Evolutionary conservation across 2,329 filamentous ascomycete species (phyloP), one percentile per base, ranked within the genome.

Genomic region (Sordariomycetes sp.): DNA sequence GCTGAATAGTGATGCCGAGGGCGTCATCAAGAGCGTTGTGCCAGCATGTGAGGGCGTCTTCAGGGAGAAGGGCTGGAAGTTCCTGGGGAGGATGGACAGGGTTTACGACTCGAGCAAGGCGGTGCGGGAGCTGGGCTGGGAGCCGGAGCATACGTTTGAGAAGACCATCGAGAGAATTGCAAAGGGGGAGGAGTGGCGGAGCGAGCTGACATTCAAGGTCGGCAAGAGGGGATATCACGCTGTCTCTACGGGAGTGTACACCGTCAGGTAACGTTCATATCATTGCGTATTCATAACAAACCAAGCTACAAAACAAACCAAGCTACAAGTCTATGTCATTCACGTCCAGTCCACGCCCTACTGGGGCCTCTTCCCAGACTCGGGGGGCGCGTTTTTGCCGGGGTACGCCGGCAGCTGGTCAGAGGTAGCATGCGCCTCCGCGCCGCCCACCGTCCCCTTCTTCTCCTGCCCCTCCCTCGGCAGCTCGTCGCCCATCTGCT

Each of bases 181-280:
- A 0, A 60, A 63, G 10, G 73, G 74, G 0, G 66, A 72, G 60
- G 66, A 70, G 40, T 71, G 70, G 70, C 64, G 65, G 62, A 78
- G 76, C 58, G 68, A 71, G 54, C 58, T 78, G 62, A 70, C 70
- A 0, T 58, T 60, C 0, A 64, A 61, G 60, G 72, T 78, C 2
- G 76, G 75, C 0, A 74, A 68, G 65, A 72, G 68, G 62, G 76
- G 75, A 1, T 78, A 78, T 60, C 76, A 78, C 60, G 68, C 67
- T 20, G 67, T 69, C 0, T 68, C 69, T 10, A 75, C 72, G 2
- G 75, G 76, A 0, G 69, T 78, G 5, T 78, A 78, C 24, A 57
- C 55, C 28, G 46, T 55, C 20, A 37, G 40, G 16, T 43, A 28
- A 56, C 8, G 28, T 32, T 32, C 28, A 32, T 32, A 32, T 4